phyloP scores from a whole-genome alignment of 768 basidiomycete species.

The Strobilomyces dryophilus region DNA sequence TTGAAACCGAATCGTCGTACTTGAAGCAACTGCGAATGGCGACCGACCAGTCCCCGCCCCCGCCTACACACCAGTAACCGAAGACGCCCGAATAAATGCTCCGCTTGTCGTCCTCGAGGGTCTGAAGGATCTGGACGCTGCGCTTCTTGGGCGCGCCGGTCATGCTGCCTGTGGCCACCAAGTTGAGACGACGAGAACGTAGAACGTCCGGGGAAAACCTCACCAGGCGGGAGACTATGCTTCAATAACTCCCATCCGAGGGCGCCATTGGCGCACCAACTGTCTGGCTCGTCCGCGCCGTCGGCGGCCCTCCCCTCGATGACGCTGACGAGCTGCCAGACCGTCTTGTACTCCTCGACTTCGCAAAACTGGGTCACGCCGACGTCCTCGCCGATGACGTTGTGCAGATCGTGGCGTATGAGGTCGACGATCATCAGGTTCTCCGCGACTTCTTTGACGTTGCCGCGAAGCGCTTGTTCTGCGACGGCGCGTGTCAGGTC shows the following conservation, averaged over 20 bases:
- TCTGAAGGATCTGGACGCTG: constrained; percentile 83
- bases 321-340: constrained; percentile 94
- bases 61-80: constrained; percentile 89
- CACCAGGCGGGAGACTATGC: constrained; percentile 83
- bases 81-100: constrained; percentile 90
- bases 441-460: constrained; percentile 88
- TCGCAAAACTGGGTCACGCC: constrained; percentile 78
- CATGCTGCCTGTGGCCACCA: constrained; percentile 70
- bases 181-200: neutral
- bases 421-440: constrained; percentile 99
- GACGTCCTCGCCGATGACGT: constrained; percentile 78
- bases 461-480: constrained; percentile 59
- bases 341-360: constrained; percentile 90
- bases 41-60: constrained; percentile 89
- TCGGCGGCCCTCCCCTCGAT: constrained; percentile 65
- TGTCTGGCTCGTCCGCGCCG: constrained; percentile 35
- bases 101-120: constrained; percentile 67
- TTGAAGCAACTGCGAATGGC: constrained; percentile 92
- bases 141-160: constrained; percentile 96
- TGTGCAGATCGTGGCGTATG: constrained; percentile 88
- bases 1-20: constrained; percentile 39
- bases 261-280: constrained; percentile 34
- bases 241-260: constrained; percentile 78
- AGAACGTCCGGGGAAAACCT: constrained; percentile 8
- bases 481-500: constrained; percentile 60